These are phyloP conservation scores for Thozetella sp. DNA, from an alignment of 495 filamentous ascomycete genomes.

Conservation along the genomic window DNA sequence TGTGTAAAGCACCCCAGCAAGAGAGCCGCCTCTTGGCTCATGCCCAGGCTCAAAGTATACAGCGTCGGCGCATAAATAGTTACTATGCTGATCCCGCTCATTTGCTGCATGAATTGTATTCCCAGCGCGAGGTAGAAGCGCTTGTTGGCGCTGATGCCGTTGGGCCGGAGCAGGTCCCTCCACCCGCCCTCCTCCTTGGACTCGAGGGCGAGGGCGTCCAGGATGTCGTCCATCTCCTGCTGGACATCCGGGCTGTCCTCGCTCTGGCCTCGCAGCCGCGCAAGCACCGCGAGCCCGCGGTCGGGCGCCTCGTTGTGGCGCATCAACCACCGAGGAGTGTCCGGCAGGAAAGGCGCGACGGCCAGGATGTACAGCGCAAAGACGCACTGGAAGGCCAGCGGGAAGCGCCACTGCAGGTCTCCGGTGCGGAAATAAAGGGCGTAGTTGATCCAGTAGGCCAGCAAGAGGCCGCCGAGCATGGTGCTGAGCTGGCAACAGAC, in stretches of 20 bases:
- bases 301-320: slow-evolving; percentile 19
- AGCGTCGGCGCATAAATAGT: slow-evolving; percentile 57
- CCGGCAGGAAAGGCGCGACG: slow-evolving; percentile 31
- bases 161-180: slow-evolving; percentile 40
- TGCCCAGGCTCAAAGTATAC: slow-evolving; percentile 51
- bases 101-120: slow-evolving; percentile 53
- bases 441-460: slow-evolving; percentile 43
- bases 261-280: slow-evolving; percentile 31
- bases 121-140: slow-evolving; percentile 49
- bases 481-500: slow-evolving; percentile 26
- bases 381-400: slow-evolving; percentile 50
- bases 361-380: slow-evolving; percentile 39
- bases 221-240: slow-evolving; percentile 22
- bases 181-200: slow-evolving; percentile 28
- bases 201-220: slow-evolving; percentile 21
- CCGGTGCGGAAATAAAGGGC: slow-evolving; percentile 29
- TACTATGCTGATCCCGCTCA: slow-evolving; percentile 53
- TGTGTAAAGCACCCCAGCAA: slow-evolving; percentile 51
- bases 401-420: slow-evolving; percentile 49
- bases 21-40: slow-evolving; percentile 50
- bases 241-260: slow-evolving; percentile 17
- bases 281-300: slow-evolving; percentile 30
- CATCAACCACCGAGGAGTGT: slow-evolving; percentile 36
- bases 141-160: slow-evolving; percentile 48
- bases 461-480: slow-evolving; percentile 21